Evolutionary conservation across 768 basidiomycete species (phyloP).

Genomic region (Sarcodon aspratus): DNA sequence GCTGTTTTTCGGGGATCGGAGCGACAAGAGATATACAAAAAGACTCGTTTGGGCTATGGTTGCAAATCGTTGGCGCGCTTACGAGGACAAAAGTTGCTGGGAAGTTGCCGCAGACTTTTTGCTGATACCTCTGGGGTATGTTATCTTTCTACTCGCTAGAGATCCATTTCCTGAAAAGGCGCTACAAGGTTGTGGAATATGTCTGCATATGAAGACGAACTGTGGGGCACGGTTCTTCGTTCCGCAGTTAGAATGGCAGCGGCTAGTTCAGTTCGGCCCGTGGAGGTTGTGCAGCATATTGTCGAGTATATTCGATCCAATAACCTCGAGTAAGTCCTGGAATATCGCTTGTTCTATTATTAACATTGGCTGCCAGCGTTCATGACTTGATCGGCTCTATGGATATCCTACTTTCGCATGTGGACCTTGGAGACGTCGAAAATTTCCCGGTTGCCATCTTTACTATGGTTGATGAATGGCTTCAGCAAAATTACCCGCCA

Average conservation of each 20-base stretch:
- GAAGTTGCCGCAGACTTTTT: slow-evolving; percentile 32
- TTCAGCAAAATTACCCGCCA: not conserved
- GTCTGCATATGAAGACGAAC: slow-evolving; percentile 25
- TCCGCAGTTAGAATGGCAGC: slow-evolving; percentile 17
- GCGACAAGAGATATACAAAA: slow-evolving; percentile 20
- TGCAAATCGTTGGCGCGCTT: slow-evolving; percentile 21
- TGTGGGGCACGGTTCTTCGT: slow-evolving; percentile 30
- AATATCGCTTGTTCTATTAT: no score
- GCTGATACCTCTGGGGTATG: slow-evolving; percentile 35
- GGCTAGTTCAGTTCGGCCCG: slow-evolving; percentile 4
- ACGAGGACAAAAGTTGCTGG: slow-evolving; percentile 21
- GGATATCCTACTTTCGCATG: not conserved
- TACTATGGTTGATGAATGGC: not conserved
- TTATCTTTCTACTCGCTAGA: not conserved
- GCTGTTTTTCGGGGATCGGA: slow-evolving; percentile 16
- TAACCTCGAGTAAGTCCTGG: no score
- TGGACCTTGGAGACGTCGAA: not conserved
- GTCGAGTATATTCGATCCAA: not conserved
- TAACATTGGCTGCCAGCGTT: no score
- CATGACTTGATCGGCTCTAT: no score
- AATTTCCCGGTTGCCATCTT: not conserved
- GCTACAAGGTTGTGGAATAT: slow-evolving; percentile 23
- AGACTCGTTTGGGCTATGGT: slow-evolving; percentile 38
- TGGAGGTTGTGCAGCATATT: slow-evolving; percentile 5
- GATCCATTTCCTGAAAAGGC: no score